Base-by-base conservation (phyloP, 176 grass and related monocot species). In the Urochloa ruziziensis region DNA sequence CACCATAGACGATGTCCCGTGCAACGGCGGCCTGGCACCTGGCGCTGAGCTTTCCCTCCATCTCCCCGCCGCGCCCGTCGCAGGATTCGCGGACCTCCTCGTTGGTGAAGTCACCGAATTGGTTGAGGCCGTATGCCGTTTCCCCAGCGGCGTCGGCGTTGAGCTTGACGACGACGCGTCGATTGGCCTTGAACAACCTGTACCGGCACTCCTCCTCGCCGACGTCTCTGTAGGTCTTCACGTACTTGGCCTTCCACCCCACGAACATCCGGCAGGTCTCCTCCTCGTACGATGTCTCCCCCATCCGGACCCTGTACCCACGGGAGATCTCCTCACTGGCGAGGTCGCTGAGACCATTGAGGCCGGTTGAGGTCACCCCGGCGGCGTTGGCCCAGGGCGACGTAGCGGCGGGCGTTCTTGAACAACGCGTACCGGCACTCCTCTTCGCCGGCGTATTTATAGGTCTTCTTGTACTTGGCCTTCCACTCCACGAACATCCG, bases 161-260 rank as follows among this genome's bases (percentile, higher is more conserved):
- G 67, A 46, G 67, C 40, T 17, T 0, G 12, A 27, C 67, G 24
- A 70, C 6, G 40, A 46, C 4, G 5, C 67, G 67, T 39, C 39
- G 40, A 7, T 70, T 70, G 23, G 2, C 67, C 40, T 28, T 70
- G 67, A 70, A 39, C 78, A 80, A 35, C 77, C 0, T 52, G 61
- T 80, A 80, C 60, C 77, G 61, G 77, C 77, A 66, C 21, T 66
- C 43, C 43, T 80, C 77, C 77, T 80, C 61, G 7, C 61, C 77
- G 61, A 24, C 29, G 61, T 51, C 77, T 49, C 29, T 80, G 44
- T 80, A 80, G 44, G 30, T 67, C 44, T 80, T 80, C 3, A 12
- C 62, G 77, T 78, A 23, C 57, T 63, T 62, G 25, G 58, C 75
- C 75, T 63, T 78, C 75, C 75, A 78, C 75, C 40, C 61, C 44